phyloP scores from a whole-genome alignment of 495 filamentous ascomycete genomes.

The Neurospora discreta region DNA sequence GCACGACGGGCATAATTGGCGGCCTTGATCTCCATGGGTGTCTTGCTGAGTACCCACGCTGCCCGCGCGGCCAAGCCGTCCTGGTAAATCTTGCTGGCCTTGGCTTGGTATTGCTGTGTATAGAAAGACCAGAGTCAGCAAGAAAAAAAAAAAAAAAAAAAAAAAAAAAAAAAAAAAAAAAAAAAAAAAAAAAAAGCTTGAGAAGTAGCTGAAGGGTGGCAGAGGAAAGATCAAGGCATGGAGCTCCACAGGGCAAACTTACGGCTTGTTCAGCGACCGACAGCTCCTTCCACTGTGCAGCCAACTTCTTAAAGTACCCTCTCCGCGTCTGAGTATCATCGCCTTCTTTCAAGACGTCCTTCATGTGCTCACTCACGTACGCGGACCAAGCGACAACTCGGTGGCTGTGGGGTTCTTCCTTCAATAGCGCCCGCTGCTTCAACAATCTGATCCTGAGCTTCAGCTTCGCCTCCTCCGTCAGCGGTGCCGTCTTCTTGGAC shows the following conservation, averaged over 20 bases:
- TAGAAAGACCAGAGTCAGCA: not conserved
- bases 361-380: slow-evolving; percentile 8
- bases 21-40: slow-evolving; percentile 42
- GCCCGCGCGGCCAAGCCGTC: slow-evolving; percentile 34
- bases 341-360: not conserved
- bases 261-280: slow-evolving; percentile 21
- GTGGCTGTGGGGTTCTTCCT: slow-evolving; percentile 12
- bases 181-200: too few species aligned
- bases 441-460: slow-evolving; percentile 7
- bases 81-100: slow-evolving; percentile 37
- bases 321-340: not conserved
- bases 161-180: too few species aligned
- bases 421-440: slow-evolving; percentile 18
- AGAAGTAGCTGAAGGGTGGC: not conserved
- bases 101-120: slow-evolving; percentile 27
- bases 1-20: slow-evolving; percentile 53
- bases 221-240: not conserved
- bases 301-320: not conserved
- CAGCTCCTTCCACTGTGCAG: slow-evolving; percentile 15
- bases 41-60: slow-evolving; percentile 49
- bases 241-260: slow-evolving; percentile 2
- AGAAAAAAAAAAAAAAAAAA: too few species aligned
- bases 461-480: slow-evolving; percentile 4
- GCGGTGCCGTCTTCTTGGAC: slow-evolving; percentile 5
- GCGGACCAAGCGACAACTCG: slow-evolving; percentile 8